Evolutionary conservation across 352 stramenopile genomes (phyloP).

Genomic region (Pythium apleroticum): DNA sequence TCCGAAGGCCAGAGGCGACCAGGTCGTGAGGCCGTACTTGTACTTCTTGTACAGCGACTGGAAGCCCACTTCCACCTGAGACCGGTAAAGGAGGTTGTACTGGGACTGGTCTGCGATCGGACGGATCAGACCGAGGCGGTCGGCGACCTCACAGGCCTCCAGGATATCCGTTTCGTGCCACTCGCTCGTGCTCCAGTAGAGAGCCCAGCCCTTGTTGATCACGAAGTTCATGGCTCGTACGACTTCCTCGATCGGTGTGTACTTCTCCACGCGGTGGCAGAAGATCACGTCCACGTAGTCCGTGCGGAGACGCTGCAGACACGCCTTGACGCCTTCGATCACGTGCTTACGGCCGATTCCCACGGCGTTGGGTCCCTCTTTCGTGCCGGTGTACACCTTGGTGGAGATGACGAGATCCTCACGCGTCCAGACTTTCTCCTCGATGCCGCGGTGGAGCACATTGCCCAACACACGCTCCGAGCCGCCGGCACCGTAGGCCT

Average conservation of each 20-base stretch:
- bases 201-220: conserved; percentile 42
- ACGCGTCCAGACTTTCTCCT: conserved; percentile 28
- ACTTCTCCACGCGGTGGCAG: conserved; percentile 35
- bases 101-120: conserved; percentile 47
- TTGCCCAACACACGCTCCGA: conserved; percentile 38
- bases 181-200: conserved; percentile 55
- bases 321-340: conserved; percentile 46
- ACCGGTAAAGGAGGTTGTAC: conserved; percentile 56
- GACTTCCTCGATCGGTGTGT: conserved; percentile 41
- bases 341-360: conserved; percentile 51
- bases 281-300: conserved; percentile 54
- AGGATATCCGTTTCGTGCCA: conserved; percentile 50
- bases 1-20: conserved; percentile 43
- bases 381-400: conserved; percentile 55
- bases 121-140: conserved; percentile 31
- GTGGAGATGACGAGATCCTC: conserved; percentile 64
- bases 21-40: conserved; percentile 44
- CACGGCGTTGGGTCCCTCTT: conserved; percentile 26
- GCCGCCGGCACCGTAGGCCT: conserved; percentile 36
- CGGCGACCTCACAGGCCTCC: conserved; percentile 40
- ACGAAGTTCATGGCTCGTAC: conserved; percentile 54
- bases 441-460: conserved; percentile 31
- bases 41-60: conserved; percentile 41
- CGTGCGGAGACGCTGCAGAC: conserved; percentile 38
- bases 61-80: conserved; percentile 47